Base-by-base conservation (phyloP, 768 basidiomycete species). In the Austroboletus eburneus region DNA sequence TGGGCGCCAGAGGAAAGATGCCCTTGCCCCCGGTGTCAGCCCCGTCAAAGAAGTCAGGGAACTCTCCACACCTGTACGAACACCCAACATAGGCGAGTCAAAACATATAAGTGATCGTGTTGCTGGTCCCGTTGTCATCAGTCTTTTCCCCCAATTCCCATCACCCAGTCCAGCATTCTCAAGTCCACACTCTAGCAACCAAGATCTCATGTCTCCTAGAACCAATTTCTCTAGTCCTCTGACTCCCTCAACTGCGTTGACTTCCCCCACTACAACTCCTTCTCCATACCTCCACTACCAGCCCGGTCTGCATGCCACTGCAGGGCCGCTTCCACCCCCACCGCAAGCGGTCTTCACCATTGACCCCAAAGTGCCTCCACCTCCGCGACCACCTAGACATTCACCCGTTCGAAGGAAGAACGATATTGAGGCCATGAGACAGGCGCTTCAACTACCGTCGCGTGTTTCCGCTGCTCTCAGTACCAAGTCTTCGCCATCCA, bases 321-420 rank as follows among this genome's bases (percentile, higher is more conserved):
- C 85, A 34, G 83, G 85, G 4, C 86, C 87, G 39, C 72, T 85
- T 48, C 85, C 87, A 23, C 78, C 79, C 25, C 85, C 85, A 9
- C 84, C 86, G 3, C 72, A 80, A 48, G 74, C 81, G 17, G 63
- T 72, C 46, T 74, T 80, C 45, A 69, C 68, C 47, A 71, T 80
- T 25, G 69, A 75, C 40, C 68, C 69, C 12, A 70, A 62, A 40
- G 67, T 75, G 9, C 72, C 77, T 10, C 80, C 82, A 20, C 67
- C 73, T 3, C 81, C 83, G 48, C 78, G 80, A 32, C 81, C 82
- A 27, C 80, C 84, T 34, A 69, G 82, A 5, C 73, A 79, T 54
- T 81, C 82, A 12, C 81, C 83, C 20, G 49, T 77, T 17, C 75
- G 71, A 42, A 64, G 59, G 38, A 69, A 63, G 53, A 65, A 70